phyloP scores from a whole-genome alignment of 371 early-diverging fungal genomes.

The Mortierella sp. region DNA sequence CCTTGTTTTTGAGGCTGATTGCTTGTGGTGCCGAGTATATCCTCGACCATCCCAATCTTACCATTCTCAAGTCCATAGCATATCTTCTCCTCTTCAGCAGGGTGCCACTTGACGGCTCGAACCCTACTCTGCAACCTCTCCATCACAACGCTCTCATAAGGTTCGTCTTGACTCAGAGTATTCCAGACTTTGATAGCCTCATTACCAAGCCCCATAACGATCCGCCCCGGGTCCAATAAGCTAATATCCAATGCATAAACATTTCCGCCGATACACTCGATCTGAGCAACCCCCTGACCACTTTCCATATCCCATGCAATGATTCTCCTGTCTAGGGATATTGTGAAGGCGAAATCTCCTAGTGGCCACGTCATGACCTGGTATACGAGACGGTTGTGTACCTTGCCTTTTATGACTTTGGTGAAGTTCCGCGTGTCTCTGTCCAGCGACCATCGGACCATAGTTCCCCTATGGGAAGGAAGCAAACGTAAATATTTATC shows the following conservation, averaged over 20 bases:
- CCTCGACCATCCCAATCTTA: slow-evolving; percentile 34
- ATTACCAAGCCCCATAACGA: slow-evolving; percentile 39
- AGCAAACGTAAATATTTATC: neutral
- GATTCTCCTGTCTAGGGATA: slow-evolving; percentile 43
- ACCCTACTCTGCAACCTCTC: slow-evolving; percentile 39
- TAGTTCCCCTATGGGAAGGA: slow-evolving; percentile 19
- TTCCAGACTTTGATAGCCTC: slow-evolving; percentile 48
- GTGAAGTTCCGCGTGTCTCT: neutral
- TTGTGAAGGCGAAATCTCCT: slow-evolving; percentile 45
- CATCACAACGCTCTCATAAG: slow-evolving; percentile 31
- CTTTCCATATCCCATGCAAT: slow-evolving; percentile 44
- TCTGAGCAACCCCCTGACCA: slow-evolving; percentile 32
- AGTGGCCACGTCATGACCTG: slow-evolving; percentile 42
- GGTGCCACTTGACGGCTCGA: slow-evolving; percentile 43
- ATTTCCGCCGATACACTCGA: slow-evolving; percentile 45
- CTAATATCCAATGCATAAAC: slow-evolving; percentile 31
- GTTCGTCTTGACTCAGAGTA: slow-evolving; percentile 36
- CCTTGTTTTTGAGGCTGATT: slow-evolving; percentile 8
- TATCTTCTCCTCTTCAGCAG: slow-evolving; percentile 30
- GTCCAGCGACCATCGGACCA: slow-evolving; percentile 26
- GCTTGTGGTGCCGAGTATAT: neutral
- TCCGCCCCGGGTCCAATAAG: slow-evolving; percentile 26
- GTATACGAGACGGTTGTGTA: slow-evolving; percentile 38
- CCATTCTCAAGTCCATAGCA: slow-evolving; percentile 53
- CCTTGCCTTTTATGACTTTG: slow-evolving; percentile 17